These are phyloP conservation scores for Candida dubliniensis DNA, from an alignment of 1,139 yeast genomes.

Conservation along the genomic window DNA sequence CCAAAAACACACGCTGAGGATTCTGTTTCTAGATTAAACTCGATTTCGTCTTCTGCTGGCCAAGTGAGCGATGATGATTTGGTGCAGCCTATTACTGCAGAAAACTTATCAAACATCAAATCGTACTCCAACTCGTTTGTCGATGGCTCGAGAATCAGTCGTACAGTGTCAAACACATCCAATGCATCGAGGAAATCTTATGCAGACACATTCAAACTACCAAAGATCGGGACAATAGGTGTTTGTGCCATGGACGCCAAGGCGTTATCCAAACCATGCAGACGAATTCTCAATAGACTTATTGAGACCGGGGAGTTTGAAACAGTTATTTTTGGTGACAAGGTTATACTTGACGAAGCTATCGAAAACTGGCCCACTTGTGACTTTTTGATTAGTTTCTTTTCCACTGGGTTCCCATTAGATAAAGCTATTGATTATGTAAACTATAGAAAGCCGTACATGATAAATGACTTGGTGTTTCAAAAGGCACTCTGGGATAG, in stretches of 20 bases:
- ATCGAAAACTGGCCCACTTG: slow-evolving; percentile 99
- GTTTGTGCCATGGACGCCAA: slow-evolving; percentile 99
- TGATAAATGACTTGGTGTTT: slow-evolving; percentile 84
- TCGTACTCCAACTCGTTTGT: slow-evolving; percentile 10
- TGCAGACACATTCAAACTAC: slow-evolving; percentile 50
- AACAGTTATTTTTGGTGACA: slow-evolving; percentile 95
- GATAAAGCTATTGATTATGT: slow-evolving; percentile 94
- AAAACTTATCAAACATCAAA: slow-evolving; percentile 8
- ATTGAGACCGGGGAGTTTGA: slow-evolving; percentile 95
- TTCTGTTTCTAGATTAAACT: slow-evolving; percentile 22
- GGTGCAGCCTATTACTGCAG: slow-evolving; percentile 10
- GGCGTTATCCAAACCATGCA: slow-evolving; percentile 92
- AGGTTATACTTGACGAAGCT: slow-evolving; percentile 88
- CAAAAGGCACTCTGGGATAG: slow-evolving; percentile 98
- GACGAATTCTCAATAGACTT: slow-evolving; percentile 82
- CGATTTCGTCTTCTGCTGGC: slow-evolving; percentile 20
- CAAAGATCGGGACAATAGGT: slow-evolving; percentile 90
- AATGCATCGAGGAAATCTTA: slow-evolving; percentile 43
- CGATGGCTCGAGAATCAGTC: slow-evolving; percentile 23
- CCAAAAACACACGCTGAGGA: slow-evolving; percentile 73
- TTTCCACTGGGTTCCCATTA: slow-evolving; percentile 93
- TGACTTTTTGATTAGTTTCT: slow-evolving; percentile 89
- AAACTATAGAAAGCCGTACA: slow-evolving; percentile 83
- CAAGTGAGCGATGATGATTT: slow-evolving; percentile 5
- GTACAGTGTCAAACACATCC: slow-evolving; percentile 39